phyloP scores from a whole-genome alignment of 2,329 filamentous ascomycete genomes.

The Exophiala phaeomuriformis region DNA sequence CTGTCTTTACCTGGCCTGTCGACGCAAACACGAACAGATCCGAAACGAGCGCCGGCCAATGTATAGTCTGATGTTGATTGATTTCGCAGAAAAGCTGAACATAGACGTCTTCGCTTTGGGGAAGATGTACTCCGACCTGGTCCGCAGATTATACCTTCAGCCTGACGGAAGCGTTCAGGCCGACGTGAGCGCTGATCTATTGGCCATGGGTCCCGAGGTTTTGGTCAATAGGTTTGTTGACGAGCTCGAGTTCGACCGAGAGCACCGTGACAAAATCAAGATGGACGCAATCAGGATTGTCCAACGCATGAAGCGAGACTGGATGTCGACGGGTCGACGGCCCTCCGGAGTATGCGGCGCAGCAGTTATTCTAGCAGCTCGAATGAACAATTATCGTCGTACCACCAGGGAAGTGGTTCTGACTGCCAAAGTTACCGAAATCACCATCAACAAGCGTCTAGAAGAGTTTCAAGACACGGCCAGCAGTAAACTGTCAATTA shows the following conservation, averaged over 20 bases:
- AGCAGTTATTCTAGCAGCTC: constrained; percentile 85
- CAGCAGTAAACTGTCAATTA: constrained; percentile 75
- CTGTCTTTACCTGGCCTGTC: constrained; percentile 81
- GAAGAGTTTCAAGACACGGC: constrained; percentile 86
- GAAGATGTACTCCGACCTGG: constrained; percentile 76
- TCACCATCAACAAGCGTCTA: constrained; percentile 84
- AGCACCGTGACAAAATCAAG: constrained; percentile 66
- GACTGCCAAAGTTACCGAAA: constrained; percentile 90
- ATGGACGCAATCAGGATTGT: constrained; percentile 82
- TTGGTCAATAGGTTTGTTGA: constrained; percentile 85
- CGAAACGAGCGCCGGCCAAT: constrained; percentile 47
- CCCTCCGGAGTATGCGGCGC: constrained; percentile 92
- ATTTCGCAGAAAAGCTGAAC: constrained; percentile 65
- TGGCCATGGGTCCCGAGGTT: constrained; percentile 56
- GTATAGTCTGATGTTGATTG: constrained; percentile 71
- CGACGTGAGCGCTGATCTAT: constrained; percentile 13
- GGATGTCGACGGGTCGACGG: constrained; percentile 91
- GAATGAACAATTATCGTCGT: constrained; percentile 96
- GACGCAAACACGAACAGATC: constrained; percentile 34
- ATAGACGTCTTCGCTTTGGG: constrained; percentile 91
- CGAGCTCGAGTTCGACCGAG: constrained; percentile 81
- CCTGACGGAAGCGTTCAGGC: constrained; percentile 40
- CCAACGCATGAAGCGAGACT: constrained; percentile 89
- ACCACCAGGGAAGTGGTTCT: constrained; percentile 95
- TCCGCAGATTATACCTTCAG: constrained; percentile 50